Base-by-base conservation (phyloP, 768 basidiomycete species). In the Hericium erinaceus region DNA sequence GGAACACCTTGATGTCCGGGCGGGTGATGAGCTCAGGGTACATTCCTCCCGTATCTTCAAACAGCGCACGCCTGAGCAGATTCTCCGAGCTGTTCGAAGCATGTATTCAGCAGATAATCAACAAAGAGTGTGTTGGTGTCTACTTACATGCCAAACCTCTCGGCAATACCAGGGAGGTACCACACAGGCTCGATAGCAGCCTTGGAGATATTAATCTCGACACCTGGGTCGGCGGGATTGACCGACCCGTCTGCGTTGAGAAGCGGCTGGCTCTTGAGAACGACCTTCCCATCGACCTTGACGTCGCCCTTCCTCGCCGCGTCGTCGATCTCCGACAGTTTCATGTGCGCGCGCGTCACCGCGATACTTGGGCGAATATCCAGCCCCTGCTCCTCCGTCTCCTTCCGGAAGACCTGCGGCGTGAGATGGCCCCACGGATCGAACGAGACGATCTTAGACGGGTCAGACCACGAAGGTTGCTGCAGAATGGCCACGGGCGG, bases 161-260 rank as follows among this genome's bases (percentile, higher is more conserved):
- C 88, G 0, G 95, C 95, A 1, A 98, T 84, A 11, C 93, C 92
- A 48, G 95, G 95, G 1, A 97, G 74, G 68, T 88, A 92, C 95
- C 95, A 98, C 13, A 98, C 94, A 0, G 95, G 95, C 67, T 98
- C 95, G 8, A 98, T 87, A 0, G 95, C 95, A 0, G 94, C 95
- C 73, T 98, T 98, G 68, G 83, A 85, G n/a, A 88, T 81, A 49
- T 75, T 81, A 12, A 98, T 81, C 74, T 98, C 95, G 16, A 98
- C 82, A 6, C 95, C 95, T 8, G 85, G 82, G 57, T 81, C 77
- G 24, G 75, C 80, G 7, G 74, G 70, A 56, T 78, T 83, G 58
- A 66, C 66, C 0, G 77, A 76, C 12, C 87, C 87, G 64, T 90
- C 87, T 18, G 77, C 77, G 51, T 87, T 87, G 55, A 66, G 74